Evolutionary conservation across 495 filamentous ascomycete genomes (phyloP).

Genomic region (Penicillium alfredii): DNA sequence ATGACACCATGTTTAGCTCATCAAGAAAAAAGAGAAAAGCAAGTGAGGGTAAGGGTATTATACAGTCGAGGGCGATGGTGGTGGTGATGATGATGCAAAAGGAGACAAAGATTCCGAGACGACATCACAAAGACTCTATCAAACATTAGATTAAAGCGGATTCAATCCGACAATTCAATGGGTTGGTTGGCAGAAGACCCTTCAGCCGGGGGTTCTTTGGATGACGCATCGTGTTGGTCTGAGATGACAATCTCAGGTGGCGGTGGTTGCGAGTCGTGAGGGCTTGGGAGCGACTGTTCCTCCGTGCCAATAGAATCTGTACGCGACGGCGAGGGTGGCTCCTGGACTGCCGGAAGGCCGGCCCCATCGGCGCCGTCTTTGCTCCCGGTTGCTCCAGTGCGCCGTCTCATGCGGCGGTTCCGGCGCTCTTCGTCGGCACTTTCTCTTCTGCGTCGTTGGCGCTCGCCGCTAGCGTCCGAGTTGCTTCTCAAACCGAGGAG

Average conservation of each 20-base stretch:
- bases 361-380: conserved; percentile 42
- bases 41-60: conserved; percentile 22
- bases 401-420: conserved; percentile 53
- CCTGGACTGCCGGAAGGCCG: conserved; percentile 28
- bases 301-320: conserved; percentile 22
- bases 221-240: conserved; percentile 21
- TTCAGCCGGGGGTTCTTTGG: conserved; percentile 16
- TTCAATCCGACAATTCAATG: conserved; percentile 29
- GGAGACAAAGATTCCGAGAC: conserved; percentile 26
- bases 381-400: conserved; percentile 43
- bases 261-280: conserved; percentile 22
- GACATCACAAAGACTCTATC: conserved; percentile 32
- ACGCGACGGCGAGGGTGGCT: conserved; percentile 26
- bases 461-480: conserved; percentile 49
- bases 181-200: conserved; percentile 25
- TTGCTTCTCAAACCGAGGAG: conserved; percentile 72
- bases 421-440: conserved; percentile 65
- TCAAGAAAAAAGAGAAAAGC: conserved; percentile 15
- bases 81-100: conserved; percentile 11
- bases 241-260: conserved; percentile 40
- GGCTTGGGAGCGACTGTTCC: conserved; percentile 21
- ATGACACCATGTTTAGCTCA: conserved; percentile 28
- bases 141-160: conserved; percentile 36
- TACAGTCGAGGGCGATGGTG: conserved; percentile 20
- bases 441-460: conserved; percentile 56